phyloP scores from a whole-genome alignment of 257 asterid species.

The Verbena officinalis region DNA sequence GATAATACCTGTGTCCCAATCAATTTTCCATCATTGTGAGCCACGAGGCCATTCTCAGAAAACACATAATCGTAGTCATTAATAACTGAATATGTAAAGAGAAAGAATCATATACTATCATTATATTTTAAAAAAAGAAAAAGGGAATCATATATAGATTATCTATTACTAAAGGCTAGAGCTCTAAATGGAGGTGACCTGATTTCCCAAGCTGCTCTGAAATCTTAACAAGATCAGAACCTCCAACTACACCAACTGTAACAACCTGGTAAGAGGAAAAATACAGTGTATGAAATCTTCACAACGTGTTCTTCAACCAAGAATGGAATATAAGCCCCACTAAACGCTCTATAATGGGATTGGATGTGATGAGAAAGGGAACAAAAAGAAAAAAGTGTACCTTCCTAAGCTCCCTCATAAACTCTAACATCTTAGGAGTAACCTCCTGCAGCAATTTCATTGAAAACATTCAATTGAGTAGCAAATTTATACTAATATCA shows the following conservation, averaged over 20 bases:
- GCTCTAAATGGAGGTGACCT: conserved; percentile 47
- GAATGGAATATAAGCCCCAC: neutral
- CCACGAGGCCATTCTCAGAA: conserved; percentile 96
- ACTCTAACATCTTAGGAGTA: conserved; percentile 73
- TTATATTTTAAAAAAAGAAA: conserved; percentile 19
- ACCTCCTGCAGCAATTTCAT: conserved; percentile 47
- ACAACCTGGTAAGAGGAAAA: conserved; percentile 56
- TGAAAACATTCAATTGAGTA: conserved; percentile 18
- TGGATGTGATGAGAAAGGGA: neutral
- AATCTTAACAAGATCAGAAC: conserved; percentile 95
- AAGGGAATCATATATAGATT: conserved; percentile 12
- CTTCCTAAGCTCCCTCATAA: conserved; percentile 81
- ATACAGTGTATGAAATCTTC: neutral
- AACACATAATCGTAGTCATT: conserved; percentile 82
- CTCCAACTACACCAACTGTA: conserved; percentile 94
- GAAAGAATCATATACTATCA: conserved; percentile 21
- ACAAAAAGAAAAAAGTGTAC: conserved; percentile 36
- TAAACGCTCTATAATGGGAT: neutral
- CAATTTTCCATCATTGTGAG: conserved; percentile 72
- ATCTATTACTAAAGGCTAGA: conserved; percentile 15
- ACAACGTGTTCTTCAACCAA: neutral
- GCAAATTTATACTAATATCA: conserved; percentile 10
- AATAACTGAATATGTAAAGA: conserved; percentile 64
- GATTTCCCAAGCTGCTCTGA: conserved; percentile 90
- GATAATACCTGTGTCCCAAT: conserved; percentile 75